These are phyloP conservation scores for Trichocladium antarcticum DNA, from an alignment of 495 filamentous ascomycete genomes.

Conservation along the genomic window DNA sequence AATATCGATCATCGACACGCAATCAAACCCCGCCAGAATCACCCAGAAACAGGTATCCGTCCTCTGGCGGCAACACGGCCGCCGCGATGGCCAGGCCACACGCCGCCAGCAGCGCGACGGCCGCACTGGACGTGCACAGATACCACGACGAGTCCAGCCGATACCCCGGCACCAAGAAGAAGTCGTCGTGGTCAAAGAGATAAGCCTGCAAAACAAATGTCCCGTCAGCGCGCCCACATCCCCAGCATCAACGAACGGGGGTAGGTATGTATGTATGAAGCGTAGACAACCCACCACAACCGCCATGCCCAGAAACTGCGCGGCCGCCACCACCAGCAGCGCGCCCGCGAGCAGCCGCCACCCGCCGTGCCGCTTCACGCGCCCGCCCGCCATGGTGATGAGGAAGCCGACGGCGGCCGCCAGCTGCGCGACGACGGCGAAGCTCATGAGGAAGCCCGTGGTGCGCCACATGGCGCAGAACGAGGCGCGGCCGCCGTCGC, in stretches of 20 bases:
- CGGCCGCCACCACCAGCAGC: constrained; percentile 47
- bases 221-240: background rate
- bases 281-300: constrained; percentile 58
- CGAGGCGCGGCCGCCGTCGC: constrained; percentile 43
- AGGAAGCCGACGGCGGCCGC: constrained; percentile 63
- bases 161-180: constrained; percentile 76
- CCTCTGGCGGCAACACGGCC: constrained; percentile 62
- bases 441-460: constrained; percentile 75
- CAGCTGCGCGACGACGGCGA: constrained; percentile 64
- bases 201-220: constrained; percentile 68
- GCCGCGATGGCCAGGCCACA: constrained; percentile 52
- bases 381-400: constrained; percentile 64
- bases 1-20: too few relatives aligned
- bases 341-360: constrained; percentile 64
- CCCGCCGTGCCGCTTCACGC: constrained; percentile 58
- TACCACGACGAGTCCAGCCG: constrained; percentile 65
- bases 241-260: background rate
- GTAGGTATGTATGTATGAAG: background rate
- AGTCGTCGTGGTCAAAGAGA: constrained; percentile 71
- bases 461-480: constrained; percentile 91
- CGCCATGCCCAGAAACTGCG: constrained; percentile 60
- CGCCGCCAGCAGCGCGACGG: constrained; percentile 49
- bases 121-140: constrained; percentile 65
- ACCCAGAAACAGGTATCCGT: constrained; percentile 55
- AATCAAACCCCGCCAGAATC: constrained; percentile 1